Evolutionary conservation across 1,284 basidiomycete species (phyloP), one percentile per base, ranked within the genome.

Genomic region (Trametes sp.): DNA sequence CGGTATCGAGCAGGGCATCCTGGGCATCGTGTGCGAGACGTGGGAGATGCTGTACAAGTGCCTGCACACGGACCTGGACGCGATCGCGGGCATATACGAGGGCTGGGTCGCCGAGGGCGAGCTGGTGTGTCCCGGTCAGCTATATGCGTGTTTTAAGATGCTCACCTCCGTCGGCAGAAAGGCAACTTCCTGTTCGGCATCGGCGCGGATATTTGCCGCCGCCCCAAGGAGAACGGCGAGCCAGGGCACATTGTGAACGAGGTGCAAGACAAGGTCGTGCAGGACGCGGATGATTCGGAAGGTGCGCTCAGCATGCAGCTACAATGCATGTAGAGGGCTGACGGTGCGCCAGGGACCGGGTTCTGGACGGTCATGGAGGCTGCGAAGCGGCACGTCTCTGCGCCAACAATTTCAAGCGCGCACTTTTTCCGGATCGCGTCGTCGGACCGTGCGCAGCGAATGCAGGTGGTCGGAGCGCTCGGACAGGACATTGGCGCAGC

Each of bases 261-360:
- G 42, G 63, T 70, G 28, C 70, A 71, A 36, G 70, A 70, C 64
- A 72, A 70, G 61, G 70, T 71, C 21, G 70, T 72, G 24, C 70
- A 72, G 35, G 69, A 70, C 28, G 70, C 67, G 0, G 69, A 72
- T 56, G 64, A 65, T 29, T 62, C 57, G n/a, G 72, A 71, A 64
- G 68, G 64, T 67, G 45, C 13, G 52, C 4, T 4, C n/a, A 26
- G 6, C 35, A 23, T 23, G 31, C 45, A 2, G 24, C 4, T n/a
- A n/a, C 5, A 23, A 16, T 9, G 24, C 19, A 2, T 7, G 21
- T n/a, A 16, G 33, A 46, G 35, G 41, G 13, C 11, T 16, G 13
- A 0, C n/a, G 29, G 16, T n/a, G 9, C 4, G 21, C 6, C 38
- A 68, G 68, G 67, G 7, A 72, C 69, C 9, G 70, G 70, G 2